Evolutionary conservation across 441 rosid genomes (phyloP), one percentile per base, ranked within the genome.

Genomic region (Viola pubescens): DNA sequence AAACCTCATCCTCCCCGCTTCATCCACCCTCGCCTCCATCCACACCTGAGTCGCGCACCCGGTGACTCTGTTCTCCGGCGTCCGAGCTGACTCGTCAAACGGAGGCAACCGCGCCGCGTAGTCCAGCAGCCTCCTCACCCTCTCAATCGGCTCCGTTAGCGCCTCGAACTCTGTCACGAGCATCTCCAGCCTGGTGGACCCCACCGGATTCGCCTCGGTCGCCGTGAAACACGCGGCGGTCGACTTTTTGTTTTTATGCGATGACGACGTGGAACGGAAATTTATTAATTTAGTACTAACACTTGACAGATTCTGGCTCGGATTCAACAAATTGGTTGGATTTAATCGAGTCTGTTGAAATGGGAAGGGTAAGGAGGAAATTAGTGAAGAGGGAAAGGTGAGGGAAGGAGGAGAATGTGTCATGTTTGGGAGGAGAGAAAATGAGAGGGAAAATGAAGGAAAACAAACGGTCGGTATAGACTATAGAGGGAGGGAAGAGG

Each of bases 81-180:
- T 26, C 34, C 34, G 34, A 26, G 34, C 34, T 0, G 34, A 26
- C 34, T 26, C 34, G 34, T 26, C 34, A 26, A 26, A 26, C 34
- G 34, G 34, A 26, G 34, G 34, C 34, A 26, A 26, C 34, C 34
- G 34, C 3, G 34, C 34, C 34, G 3, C 34, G 3, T 26, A 26
- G 34, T 26, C 34, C 34, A 26, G 34, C 34, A 26, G 34, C 34
- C 3, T 1, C 34, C 34, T 26, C 34, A 26, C 34, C 49, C 98
- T 77, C 51, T 91, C 97, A 11, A 91, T 81, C 0, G 98, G 97
- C 70, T 87, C 87, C n/a, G 71, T 64, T 12, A 91, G 63, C 1
- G 88, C 76, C 67, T 52, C 58, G 68, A 91, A 91, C 71, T 91
- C 98, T 0, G 84, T 65, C n/a, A 75, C 87, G 50, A 91, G 79